phyloP scores from a whole-genome alignment of 106 monocot genomes.

The Ottelia alismoides region DNA sequence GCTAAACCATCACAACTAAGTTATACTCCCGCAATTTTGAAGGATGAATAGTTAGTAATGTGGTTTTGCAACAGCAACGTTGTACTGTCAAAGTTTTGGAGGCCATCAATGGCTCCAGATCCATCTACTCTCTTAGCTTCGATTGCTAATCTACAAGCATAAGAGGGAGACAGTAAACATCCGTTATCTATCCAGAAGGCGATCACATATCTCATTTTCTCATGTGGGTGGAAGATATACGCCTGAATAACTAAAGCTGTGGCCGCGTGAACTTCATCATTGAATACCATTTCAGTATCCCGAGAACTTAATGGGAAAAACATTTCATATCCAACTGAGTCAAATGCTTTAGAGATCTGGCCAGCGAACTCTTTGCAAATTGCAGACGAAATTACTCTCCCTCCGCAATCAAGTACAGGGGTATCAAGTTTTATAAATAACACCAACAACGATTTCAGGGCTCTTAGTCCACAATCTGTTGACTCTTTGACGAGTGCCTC shows the following conservation, averaged over 20 bases:
- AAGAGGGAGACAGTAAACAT: not conserved
- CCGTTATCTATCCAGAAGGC: conserved; percentile 6
- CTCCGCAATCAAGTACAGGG: not conserved
- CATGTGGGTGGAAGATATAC: conserved; percentile 8
- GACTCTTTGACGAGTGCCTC: not conserved
- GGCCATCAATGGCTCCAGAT: not conserved
- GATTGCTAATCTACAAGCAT: conserved; percentile 2
- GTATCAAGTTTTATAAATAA: not conserved
- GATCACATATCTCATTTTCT: conserved; percentile 3
- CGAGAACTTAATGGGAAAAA: not conserved
- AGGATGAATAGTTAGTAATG: not conserved
- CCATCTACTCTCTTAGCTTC: not conserved
- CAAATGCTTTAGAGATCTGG: not conserved
- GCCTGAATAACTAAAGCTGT: conserved; percentile 8
- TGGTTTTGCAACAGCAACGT: conserved; percentile 1
- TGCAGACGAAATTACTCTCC: not conserved
- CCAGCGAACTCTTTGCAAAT: not conserved
- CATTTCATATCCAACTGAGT: not conserved
- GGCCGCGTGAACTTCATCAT: conserved; percentile 11
- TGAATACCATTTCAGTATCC: not conserved
- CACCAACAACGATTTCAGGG: not conserved
- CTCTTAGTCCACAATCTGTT: not conserved
- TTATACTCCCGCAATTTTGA: no score
- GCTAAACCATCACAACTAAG: not conserved
- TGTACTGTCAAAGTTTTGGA: not conserved